A percentile compares a stretch with the other conserved stretches of the same genome.
Evolutionary conservation across 2,329 filamentous ascomycete genomes (phyloP).

Genomic region (Fusarium algeriense): DNA sequence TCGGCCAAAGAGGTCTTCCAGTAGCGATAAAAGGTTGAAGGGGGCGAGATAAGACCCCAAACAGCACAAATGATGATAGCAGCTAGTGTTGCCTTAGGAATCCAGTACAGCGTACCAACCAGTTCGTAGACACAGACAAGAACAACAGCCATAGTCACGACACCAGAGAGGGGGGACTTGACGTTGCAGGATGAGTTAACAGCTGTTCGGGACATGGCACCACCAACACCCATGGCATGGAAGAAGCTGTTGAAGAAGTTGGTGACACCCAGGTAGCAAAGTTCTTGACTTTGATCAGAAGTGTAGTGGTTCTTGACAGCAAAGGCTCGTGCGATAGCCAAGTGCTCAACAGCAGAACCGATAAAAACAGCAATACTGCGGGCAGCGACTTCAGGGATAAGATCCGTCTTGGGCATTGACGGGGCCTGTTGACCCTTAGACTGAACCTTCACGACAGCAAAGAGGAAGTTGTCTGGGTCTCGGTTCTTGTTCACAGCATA

Average conservation of each 20-base stretch:
- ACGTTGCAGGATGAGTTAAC: slow-evolving; percentile 75
- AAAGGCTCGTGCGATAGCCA: slow-evolving; percentile 74
- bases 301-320: slow-evolving; percentile 71
- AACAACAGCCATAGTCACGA: slow-evolving; percentile 72
- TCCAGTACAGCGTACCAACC: slow-evolving; percentile 72
- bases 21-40: slow-evolving; percentile 71
- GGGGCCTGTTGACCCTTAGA: slow-evolving; percentile 67
- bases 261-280: slow-evolving; percentile 71
- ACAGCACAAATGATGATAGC: slow-evolving; percentile 77
- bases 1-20: slow-evolving; percentile 75
- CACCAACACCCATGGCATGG: slow-evolving; percentile 72
- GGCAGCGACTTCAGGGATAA: slow-evolving; percentile 66
- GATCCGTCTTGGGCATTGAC: slow-evolving; percentile 57
- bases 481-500: slow-evolving; percentile 70
- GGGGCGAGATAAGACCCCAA: slow-evolving; percentile 69
- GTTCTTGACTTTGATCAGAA: slow-evolving; percentile 73
- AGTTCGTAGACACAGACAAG: slow-evolving; percentile 72
- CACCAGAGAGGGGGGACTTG: slow-evolving; percentile 69
- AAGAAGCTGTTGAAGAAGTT: slow-evolving; percentile 76
- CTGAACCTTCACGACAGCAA: slow-evolving; percentile 68
- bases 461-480: slow-evolving; percentile 58
- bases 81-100: slow-evolving; percentile 73
- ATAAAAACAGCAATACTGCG: slow-evolving; percentile 71
- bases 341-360: slow-evolving; percentile 71
- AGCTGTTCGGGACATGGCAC: slow-evolving; percentile 75